Base-by-base conservation (phyloP, 805 yeast genomes). In the Starmerella sp. region DNA sequence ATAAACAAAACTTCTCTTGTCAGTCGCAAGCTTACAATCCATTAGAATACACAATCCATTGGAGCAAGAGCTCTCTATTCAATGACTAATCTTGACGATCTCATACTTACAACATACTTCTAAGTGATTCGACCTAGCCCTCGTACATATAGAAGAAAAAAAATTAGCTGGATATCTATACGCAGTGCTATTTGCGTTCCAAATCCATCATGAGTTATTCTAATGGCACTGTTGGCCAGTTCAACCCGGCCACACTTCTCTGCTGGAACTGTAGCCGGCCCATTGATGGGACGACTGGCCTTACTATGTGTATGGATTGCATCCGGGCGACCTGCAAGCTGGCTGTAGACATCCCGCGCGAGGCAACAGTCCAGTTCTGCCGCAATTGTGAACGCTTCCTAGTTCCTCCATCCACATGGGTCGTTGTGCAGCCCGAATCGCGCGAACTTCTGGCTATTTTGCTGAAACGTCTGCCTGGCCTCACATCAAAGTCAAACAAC, bases 251-350 rank as follows among this genome's bases (percentile, higher is more conserved):
- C 36, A 93, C 97, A 1, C 93, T 93, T 57, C 80, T 93, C 56
- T 93, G 98, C 76, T 89, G 95, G 73, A 88, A 87, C 83, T 93
- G 98, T 83, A 97, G 97, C 73, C 87, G 85, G 54, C 97, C 97
- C 45, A 87, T 93, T 80, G 97, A 93, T 68, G 97, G 97, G 45
- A 87, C 97, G 29, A 60, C 61, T 17, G 97, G 97, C 30, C 73
- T 90, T 55, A 95, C 89, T 31, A 88, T 91, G 95, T 93, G 98
- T 74, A 83, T 86, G 75, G 97, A 93, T 71, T 93, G 99, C 80
- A 86, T 93, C 68, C 87, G 88, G 70, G 74, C 91, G 66, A 88
- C 88, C 2, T 93, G 88, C 56, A 97, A 91, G 69, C 88, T 93
- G 63, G 89, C 98, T 1, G 88, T 84, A 62, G 96, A 95, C 13